Percentiles rank a stretch among this genome's conserved stretches.
These are phyloP conservation scores for Waitea zeae DNA, from an alignment of 1,284 basidiomycete species.

Conservation along the genomic window DNA sequence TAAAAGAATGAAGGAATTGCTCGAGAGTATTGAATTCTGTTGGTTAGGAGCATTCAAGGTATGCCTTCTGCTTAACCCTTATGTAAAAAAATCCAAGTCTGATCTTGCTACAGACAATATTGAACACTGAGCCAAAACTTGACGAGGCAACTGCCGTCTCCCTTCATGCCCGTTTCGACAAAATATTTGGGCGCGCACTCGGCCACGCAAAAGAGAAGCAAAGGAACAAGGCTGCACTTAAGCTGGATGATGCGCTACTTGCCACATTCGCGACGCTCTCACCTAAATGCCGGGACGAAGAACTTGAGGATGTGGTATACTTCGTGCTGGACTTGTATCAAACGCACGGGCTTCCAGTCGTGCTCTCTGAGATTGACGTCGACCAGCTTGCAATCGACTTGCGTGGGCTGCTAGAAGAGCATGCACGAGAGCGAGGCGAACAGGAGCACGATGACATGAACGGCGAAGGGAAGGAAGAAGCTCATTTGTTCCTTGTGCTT, in stretches of 20 bases:
- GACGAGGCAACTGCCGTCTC: slow-evolving; percentile 28
- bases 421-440: slow-evolving; percentile 24
- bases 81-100: neutral
- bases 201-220: slow-evolving; percentile 42
- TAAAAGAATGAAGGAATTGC: slow-evolving; percentile 52
- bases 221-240: slow-evolving; percentile 24
- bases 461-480: too few relatives aligned
- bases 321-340: slow-evolving; percentile 91
- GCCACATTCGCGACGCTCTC: slow-evolving; percentile 76
- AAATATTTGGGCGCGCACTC: slow-evolving; percentile 53
- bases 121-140: slow-evolving; percentile 35
- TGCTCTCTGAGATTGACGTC: slow-evolving; percentile 85
- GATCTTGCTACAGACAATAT: slow-evolving; percentile 40
- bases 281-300: slow-evolving; percentile 76
- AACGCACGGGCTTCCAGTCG: slow-evolving; percentile 79
- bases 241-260: slow-evolving; percentile 60
- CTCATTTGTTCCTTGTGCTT: slow-evolving; percentile 78
- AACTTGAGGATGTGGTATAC: slow-evolving; percentile 88
- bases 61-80: slow-evolving; percentile 8
- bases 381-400: slow-evolving; percentile 72
- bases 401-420: slow-evolving; percentile 52
- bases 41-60: slow-evolving; percentile 99
- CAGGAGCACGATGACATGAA: slow-evolving; percentile 12
- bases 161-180: slow-evolving; percentile 53
- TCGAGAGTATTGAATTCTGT: slow-evolving; percentile 82